A percentile compares a stretch with the other conserved stretches of the same genome.
These are phyloP conservation scores for Dalbergia cultrata DNA, from an alignment of 306 rosid genomes.

Conservation along the genomic window DNA sequence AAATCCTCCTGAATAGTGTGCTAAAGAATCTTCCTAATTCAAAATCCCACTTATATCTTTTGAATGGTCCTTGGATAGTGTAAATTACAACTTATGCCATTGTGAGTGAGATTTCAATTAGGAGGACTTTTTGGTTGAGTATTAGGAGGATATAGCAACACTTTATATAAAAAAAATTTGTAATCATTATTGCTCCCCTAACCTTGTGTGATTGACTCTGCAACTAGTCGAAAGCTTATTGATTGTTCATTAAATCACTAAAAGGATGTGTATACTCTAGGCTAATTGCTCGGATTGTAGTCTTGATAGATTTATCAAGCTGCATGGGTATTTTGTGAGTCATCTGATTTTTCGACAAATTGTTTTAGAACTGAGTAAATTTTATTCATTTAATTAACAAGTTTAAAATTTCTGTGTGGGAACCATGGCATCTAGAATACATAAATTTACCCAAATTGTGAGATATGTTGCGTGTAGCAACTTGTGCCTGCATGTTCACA, in stretches of 20 bases:
- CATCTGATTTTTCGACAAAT: neutral
- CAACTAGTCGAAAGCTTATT: neutral
- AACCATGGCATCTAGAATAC: neutral
- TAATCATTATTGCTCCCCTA: no score
- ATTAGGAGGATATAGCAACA: no score
- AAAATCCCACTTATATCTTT: no score
- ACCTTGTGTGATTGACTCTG: no score
- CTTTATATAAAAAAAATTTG: no score
- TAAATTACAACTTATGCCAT: no score
- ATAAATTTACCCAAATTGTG: neutral
- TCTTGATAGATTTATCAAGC: neutral
- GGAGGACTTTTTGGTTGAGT: no score
- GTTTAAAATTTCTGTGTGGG: neutral
- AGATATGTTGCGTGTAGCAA: neutral
- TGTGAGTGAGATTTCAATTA: no score
- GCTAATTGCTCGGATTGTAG: neutral
- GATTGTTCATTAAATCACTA: neutral
- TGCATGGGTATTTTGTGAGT: no score
- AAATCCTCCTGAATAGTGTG: no score
- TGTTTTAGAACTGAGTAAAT: neutral
- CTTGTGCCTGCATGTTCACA: constrained; percentile 1
- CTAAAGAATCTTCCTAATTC: no score
- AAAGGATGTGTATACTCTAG: neutral
- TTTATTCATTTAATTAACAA: neutral
- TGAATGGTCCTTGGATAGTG: no score